phyloP scores from a whole-genome alignment of 768 basidiomycete species.

The Phlegmacium glaucopus region DNA sequence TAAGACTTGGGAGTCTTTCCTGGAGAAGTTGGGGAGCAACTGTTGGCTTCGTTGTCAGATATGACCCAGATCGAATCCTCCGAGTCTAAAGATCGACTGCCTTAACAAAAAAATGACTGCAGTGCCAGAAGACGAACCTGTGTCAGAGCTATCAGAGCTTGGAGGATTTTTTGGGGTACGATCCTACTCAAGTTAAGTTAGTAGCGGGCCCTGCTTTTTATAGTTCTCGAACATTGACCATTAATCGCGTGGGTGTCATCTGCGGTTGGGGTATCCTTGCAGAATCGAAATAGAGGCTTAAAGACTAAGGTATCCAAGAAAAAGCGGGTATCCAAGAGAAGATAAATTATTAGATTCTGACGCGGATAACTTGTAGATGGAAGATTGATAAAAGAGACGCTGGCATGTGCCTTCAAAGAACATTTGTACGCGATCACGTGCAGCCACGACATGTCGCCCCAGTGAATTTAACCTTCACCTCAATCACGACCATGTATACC shows the following conservation, averaged over 20 bases:
- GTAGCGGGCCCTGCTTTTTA: no score
- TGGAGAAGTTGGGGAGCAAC: no score
- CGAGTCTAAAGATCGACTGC: no score
- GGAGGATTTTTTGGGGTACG: no score
- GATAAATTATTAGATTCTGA: neutral
- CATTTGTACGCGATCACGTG: slow-evolving; percentile 21
- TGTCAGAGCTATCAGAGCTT: no score
- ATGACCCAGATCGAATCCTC: no score
- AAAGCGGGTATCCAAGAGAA: slow-evolving; percentile 15
- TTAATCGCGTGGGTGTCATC: neutral
- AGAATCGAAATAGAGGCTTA: neutral
- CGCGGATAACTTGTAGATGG: neutral
- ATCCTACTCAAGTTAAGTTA: no score
- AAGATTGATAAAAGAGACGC: slow-evolving; percentile 8
- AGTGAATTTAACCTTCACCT: no score
- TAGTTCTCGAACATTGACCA: neutral
- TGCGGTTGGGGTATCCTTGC: neutral
- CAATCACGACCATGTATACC: slow-evolving; percentile 56
- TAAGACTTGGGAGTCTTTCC: no score
- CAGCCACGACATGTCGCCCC: slow-evolving; percentile 14
- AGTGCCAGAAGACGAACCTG: no score
- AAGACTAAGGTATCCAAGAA: slow-evolving; percentile 6
- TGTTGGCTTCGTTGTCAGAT: no score
- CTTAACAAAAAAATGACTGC: no score
- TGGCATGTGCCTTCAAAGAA: slow-evolving; percentile 1